These are phyloP conservation scores for Eimeria maxima DNA, from an alignment of 169 alveolate genomes.

Conservation along the genomic window DNA sequence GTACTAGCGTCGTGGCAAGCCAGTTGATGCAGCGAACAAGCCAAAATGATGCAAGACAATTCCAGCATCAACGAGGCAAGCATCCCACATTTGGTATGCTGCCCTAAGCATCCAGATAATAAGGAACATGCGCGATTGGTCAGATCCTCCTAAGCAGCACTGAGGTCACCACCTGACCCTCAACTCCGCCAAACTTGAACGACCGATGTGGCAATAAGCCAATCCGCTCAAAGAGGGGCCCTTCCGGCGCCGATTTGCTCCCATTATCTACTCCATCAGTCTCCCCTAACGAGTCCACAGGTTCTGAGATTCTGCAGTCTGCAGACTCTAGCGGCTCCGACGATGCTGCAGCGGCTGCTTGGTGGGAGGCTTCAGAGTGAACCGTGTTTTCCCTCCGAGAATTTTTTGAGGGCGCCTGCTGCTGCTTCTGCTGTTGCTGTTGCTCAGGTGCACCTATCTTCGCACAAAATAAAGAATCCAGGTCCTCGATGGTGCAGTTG, in stretches of 20 bases:
- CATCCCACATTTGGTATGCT: not conserved
- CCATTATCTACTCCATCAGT: not conserved
- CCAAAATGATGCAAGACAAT: not conserved
- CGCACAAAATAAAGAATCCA: constrained; percentile 59
- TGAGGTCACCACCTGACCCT: constrained; percentile 79
- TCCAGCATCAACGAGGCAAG: not conserved
- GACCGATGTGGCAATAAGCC: constrained; percentile 74
- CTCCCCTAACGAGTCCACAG: not conserved
- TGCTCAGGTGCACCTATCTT: not conserved
- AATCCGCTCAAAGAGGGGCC: constrained; percentile 45
- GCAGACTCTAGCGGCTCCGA: not conserved
- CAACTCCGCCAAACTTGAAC: constrained; percentile 81
- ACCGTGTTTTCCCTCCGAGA: not conserved
- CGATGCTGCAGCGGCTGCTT: not conserved
- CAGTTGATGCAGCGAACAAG: not conserved
- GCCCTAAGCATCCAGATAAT: not conserved
- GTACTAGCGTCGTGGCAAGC: no score
- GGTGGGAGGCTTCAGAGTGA: not conserved
- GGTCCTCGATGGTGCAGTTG: constrained; percentile 82
- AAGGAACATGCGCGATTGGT: not conserved
- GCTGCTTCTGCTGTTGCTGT: not conserved
- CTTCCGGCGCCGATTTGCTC: not conserved
- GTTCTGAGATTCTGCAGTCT: not conserved
- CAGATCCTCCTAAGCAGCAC: constrained; percentile 69
- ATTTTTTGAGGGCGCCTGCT: not conserved